Conservation (phyloP, 345 rosid species). For the Syzygium oleosum region DNA sequence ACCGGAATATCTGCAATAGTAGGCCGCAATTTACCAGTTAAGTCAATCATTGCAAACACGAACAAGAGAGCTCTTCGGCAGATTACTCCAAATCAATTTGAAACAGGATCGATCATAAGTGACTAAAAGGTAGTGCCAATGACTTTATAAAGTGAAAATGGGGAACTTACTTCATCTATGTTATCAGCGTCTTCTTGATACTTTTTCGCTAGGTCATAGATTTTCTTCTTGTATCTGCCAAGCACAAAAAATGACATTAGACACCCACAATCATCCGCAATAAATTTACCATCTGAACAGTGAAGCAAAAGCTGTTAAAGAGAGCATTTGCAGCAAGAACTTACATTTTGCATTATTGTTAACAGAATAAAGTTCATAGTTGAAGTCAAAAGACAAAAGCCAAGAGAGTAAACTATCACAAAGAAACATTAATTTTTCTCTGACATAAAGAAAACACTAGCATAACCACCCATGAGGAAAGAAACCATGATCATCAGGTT, state of each 20-base stretch:
- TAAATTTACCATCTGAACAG: background rate
- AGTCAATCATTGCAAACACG: background rate
- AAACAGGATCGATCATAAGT: background rate
- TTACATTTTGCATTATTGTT: background rate
- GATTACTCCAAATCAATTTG: background rate
- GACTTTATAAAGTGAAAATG: background rate
- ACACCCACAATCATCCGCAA: background rate
- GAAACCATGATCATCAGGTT: background rate
- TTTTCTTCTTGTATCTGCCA: slow-evolving; percentile 72
- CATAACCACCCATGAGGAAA: background rate
- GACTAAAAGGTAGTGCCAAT: background rate
- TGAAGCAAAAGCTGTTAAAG: background rate
- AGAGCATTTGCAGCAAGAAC: background rate
- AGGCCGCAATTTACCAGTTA: background rate
- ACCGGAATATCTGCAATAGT: background rate
- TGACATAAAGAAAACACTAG: background rate
- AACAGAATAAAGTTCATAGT: background rate
- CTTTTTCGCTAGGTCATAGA: slow-evolving; percentile 81
- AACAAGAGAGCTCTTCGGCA: background rate
- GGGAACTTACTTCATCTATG: slow-evolving; percentile 48
- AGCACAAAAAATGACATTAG: background rate
- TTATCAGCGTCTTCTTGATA: slow-evolving; percentile 59
- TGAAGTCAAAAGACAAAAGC: background rate
- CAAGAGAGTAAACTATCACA: background rate
- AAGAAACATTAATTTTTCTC: background rate